A percentile compares a stretch with the other conserved stretches of the same genome.
Conservation (phyloP, 2,329 filamentous ascomycete genomes). For the Penicillium vulpinum region DNA sequence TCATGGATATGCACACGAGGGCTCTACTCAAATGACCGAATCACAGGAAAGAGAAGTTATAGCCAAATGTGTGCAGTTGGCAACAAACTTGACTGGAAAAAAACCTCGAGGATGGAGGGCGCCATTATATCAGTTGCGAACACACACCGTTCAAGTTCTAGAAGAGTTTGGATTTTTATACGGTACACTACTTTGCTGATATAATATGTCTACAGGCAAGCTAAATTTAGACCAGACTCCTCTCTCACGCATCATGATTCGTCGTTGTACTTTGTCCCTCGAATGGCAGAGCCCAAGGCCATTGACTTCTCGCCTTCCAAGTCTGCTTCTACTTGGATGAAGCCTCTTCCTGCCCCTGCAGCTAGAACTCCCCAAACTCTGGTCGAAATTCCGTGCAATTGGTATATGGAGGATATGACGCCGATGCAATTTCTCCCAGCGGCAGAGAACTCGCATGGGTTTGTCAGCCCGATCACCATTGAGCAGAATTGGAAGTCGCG, state of each 20-base stretch:
- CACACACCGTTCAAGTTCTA: conserved; percentile 42
- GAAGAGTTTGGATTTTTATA: conserved; percentile 47
- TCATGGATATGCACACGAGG: conserved; percentile 68
- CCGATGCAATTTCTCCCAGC: conserved; percentile 49
- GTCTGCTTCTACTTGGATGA: conserved; percentile 48
- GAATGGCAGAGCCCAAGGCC: conserved; percentile 36
- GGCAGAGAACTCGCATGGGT: conserved; percentile 55
- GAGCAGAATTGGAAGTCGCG: conserved; percentile 63
- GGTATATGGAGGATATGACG: conserved; percentile 51
- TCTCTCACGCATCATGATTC: conserved; percentile 47
- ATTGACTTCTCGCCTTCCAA: conserved; percentile 45
- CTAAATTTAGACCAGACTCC: conserved; percentile 30
- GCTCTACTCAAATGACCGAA: conserved; percentile 67
- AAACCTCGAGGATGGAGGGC: conserved; percentile 54
- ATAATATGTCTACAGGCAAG: background rate
- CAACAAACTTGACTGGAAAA: conserved; percentile 71
- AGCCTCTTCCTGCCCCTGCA: conserved; percentile 33
- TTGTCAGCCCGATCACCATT: conserved; percentile 57
- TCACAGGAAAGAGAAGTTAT: conserved; percentile 74
- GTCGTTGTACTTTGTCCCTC: conserved; percentile 43
- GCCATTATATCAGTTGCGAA: conserved; percentile 41
- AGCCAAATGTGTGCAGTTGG: conserved; percentile 69
- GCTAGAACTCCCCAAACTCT: conserved; percentile 30
- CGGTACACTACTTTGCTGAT: conserved; percentile 23
- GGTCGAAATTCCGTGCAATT: conserved; percentile 48